Evolutionary conservation across 176 grass and related monocot genomes (phyloP), one percentile per base, ranked within the genome.

Genomic region (Oryza punctata): DNA sequence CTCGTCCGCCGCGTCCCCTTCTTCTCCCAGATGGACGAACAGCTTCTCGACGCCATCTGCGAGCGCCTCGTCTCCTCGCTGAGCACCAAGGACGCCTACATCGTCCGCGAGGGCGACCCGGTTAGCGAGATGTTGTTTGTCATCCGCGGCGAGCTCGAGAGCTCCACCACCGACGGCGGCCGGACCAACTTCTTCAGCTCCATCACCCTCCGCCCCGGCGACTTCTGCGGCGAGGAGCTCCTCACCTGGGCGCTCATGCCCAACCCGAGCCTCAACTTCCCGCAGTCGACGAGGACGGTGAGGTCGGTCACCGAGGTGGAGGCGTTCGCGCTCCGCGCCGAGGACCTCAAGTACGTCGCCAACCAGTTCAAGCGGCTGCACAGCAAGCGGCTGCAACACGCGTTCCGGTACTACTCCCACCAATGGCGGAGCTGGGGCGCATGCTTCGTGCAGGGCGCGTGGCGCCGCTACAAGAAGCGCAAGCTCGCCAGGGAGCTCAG

Each of bases 1-100:
- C 91, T 98, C 24, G 96, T 98, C 79, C 96, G 96, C 0, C 92
- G 93, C 82, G 96, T 98, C 37, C 93, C 96, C 30, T 98, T 98
- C 85, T 98, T 98, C 82, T 91, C 96, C 11, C 93, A 98, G 85
- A 98, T 98, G 96, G 96, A 98, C 43, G 96, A 82, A 69, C 96
- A 98, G 82, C 87, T 98, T 6, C 87, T 98, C 12, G 96, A 98
- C 65, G 96, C 96, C 70, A 98, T 98, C 70, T 98, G 93, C 75
- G 96, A 98, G 82, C 92, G 93, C 0, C 79, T 98, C 3, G 91
- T 95, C 1, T 98, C 96, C 0, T 90, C 96, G 13, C 89, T 98
- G 64, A 95, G 93, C 87, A 98, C 96, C 70, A 98, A 98, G 71
- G 84, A 95, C 77, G 88, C 91, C 1, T 95, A 93, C 79, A 95